These are phyloP conservation scores for Keithomyces neogunnii DNA, from an alignment of 2,329 filamentous ascomycete genomes.

Conservation along the genomic window DNA sequence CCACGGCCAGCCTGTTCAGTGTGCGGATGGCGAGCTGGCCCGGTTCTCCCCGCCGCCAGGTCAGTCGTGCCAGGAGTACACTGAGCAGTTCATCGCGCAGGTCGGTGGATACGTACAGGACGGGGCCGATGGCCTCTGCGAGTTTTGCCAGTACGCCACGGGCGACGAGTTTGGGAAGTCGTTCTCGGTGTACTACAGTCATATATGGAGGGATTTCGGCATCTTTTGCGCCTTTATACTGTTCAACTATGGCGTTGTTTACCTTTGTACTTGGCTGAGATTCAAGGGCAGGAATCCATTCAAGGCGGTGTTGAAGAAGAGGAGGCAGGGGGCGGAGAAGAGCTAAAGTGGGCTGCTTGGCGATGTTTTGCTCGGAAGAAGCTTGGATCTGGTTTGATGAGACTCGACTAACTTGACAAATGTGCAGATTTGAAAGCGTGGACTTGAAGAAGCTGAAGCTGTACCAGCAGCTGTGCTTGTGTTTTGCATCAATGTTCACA, in stretches of 20 bases:
- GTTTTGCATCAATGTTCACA: slow-evolving; percentile 38
- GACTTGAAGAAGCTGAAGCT: slow-evolving; percentile 38
- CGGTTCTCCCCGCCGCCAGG: slow-evolving; percentile 51
- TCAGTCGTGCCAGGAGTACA: slow-evolving; percentile 53
- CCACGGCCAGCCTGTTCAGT: slow-evolving; percentile 46
- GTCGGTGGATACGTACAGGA: slow-evolving; percentile 53
- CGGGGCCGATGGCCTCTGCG: slow-evolving; percentile 47
- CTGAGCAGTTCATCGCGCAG: slow-evolving; percentile 39
- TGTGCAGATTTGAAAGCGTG: slow-evolving; percentile 31
- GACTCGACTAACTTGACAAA: too few species aligned
- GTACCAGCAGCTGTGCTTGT: slow-evolving; percentile 44
- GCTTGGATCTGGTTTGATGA: too few species aligned
- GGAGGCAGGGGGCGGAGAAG: background rate
- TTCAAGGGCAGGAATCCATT: slow-evolving; percentile 29
- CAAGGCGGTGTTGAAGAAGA: slow-evolving; percentile 20
- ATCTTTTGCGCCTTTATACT: slow-evolving; percentile 55
- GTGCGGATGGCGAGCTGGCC: slow-evolving; percentile 48
- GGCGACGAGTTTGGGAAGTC: slow-evolving; percentile 51
- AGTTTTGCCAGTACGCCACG: slow-evolving; percentile 53
- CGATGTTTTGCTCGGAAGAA: too few species aligned
- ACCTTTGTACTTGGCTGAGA: slow-evolving; percentile 28
- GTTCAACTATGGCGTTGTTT: slow-evolving; percentile 48
- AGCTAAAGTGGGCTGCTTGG: too few species aligned
- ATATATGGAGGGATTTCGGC: slow-evolving; percentile 60
- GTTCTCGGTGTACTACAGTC: slow-evolving; percentile 51